These are phyloP conservation scores for Vararia minispora DNA, from an alignment of 768 basidiomycete species.

Conservation along the genomic window DNA sequence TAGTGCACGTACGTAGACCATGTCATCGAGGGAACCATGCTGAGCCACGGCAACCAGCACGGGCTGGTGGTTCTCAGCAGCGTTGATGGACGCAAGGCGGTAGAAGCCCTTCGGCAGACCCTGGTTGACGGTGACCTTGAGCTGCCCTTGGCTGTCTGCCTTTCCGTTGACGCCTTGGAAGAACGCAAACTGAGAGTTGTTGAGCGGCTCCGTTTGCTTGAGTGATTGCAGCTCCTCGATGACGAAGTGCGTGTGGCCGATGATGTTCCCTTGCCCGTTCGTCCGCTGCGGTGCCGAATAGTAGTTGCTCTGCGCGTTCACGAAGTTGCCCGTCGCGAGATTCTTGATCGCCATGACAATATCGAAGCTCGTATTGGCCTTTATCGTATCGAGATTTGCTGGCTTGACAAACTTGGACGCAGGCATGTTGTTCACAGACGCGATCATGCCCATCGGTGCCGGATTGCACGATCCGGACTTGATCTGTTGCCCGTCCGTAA, in stretches of 20 bases:
- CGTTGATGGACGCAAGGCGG: constrained; percentile 30
- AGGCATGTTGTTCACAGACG: constrained; percentile 32
- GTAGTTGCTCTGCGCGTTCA: constrained; percentile 36
- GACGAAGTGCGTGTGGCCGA: constrained; percentile 49
- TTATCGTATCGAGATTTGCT: constrained; percentile 28
- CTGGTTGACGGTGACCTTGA: constrained; percentile 27
- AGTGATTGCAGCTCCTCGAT: constrained; percentile 35
- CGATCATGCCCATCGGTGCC: constrained; percentile 31
- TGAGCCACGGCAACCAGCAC: constrained; percentile 29
- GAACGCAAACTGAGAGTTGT: constrained; percentile 46
- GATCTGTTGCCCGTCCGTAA: constrained; percentile 35
- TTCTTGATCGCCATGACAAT: constrained; percentile 27
- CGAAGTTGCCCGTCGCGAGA: constrained; percentile 37
- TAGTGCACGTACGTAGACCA: constrained; percentile 25
- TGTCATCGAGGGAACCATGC: constrained; percentile 30
- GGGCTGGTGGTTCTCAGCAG: constrained; percentile 34
- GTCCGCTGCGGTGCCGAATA: constrained; percentile 40
- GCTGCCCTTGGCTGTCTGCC: too few relatives aligned
- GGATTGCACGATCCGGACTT: constrained; percentile 27
- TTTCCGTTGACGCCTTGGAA: constrained; percentile 44
- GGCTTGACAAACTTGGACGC: constrained; percentile 33
- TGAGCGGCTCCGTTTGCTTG: constrained; percentile 29
- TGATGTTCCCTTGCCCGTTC: constrained; percentile 29
- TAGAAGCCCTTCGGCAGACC: constrained; percentile 36
- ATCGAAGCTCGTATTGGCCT: constrained; percentile 32